A percentile compares a stretch with the other conserved stretches of the same genome.
These are phyloP conservation scores for Aspergillus ustus DNA, from an alignment of 2,329 filamentous ascomycete genomes.

Conservation along the genomic window DNA sequence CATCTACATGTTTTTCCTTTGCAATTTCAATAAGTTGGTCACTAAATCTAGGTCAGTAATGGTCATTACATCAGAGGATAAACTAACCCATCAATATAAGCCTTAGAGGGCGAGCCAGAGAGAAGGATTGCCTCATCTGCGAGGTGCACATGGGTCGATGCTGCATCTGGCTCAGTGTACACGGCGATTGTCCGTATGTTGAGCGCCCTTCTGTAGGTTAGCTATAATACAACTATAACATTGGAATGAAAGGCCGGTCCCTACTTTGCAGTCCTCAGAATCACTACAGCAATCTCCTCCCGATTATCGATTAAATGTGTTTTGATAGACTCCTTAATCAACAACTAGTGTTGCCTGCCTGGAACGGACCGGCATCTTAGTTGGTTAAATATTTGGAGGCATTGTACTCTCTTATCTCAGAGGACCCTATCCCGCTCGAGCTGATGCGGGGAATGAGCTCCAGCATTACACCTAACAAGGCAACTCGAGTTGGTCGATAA, in stretches of 20 bases:
- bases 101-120: slow-evolving; percentile 52
- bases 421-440: not conserved
- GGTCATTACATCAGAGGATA: not conserved
- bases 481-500: not conserved
- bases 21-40: slow-evolving; percentile 55
- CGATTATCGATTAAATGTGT: slow-evolving; percentile 63
- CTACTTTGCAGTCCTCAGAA: slow-evolving; percentile 56
- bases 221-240: not conserved
- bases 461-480: not conserved
- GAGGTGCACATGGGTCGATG: slow-evolving; percentile 58
- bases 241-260: not conserved
- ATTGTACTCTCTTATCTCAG: not conserved
- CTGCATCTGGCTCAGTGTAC: slow-evolving; percentile 61
- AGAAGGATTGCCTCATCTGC: slow-evolving; percentile 61
- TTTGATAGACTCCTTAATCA: slow-evolving; percentile 47
- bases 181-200: slow-evolving; percentile 59
- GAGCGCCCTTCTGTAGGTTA: slow-evolving; percentile 37
- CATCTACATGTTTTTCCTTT: slow-evolving; percentile 54
- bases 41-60: not conserved
- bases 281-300: slow-evolving; percentile 62
- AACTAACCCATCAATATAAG: slow-evolving; percentile 53
- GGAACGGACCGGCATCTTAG: not conserved
- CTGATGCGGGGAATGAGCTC: slow-evolving; percentile 3
- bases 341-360: not conserved
- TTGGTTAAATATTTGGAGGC: slow-evolving; percentile 1